Base-by-base conservation (phyloP, 441 rosid genomes). In the Eruca vesicaria region DNA sequence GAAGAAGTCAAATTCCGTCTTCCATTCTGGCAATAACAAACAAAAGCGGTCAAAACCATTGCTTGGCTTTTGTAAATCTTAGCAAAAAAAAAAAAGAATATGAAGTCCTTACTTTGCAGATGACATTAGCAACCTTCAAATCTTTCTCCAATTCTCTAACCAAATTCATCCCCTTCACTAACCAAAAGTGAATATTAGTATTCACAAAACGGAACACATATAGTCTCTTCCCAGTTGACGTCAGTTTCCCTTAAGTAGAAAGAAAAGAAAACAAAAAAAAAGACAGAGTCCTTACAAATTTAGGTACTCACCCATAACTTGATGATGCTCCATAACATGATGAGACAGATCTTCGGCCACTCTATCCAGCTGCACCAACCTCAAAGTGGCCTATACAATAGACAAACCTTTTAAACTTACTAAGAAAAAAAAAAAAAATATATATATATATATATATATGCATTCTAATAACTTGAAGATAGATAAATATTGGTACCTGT, bases 141-240 rank as follows among this genome's bases (percentile, higher is more conserved):
- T 96, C 99, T 76, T 85, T 96, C 83, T 96, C 99, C 84, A 96
- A 82, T 80, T 96, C 99, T 70, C 98, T 87, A 66, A 96, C 98
- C 86, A 96, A 86, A 86, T 96, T 80, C 98, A 96, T 90, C 83
- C 99, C 99, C 94, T 96, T 91, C 96, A 93, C 99, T 96, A 97
- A 81, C 89, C 90, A 91, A 84, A 85, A 85, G 74, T 2, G 8
- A 78, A 45, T 78, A 62, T 78, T 43, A 73, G 60, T 16, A 66
- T 41, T 50, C 67, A 50, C 20, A 69, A 45, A 60, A 75, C 14
- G 1, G 8, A 60, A 50, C 18, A 4, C 45, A 31, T 9, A 43
- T 10, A 9, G 5, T 63, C 63, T 63, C 63, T 33, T 28, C 78
- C 59, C 56, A 18, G 33, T 31, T 2, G 6, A 68, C 3, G 68